These are phyloP conservation scores for Dryadomyces quercus-mongolicae DNA, from an alignment of 2,329 filamentous ascomycete species.

Conservation along the genomic window DNA sequence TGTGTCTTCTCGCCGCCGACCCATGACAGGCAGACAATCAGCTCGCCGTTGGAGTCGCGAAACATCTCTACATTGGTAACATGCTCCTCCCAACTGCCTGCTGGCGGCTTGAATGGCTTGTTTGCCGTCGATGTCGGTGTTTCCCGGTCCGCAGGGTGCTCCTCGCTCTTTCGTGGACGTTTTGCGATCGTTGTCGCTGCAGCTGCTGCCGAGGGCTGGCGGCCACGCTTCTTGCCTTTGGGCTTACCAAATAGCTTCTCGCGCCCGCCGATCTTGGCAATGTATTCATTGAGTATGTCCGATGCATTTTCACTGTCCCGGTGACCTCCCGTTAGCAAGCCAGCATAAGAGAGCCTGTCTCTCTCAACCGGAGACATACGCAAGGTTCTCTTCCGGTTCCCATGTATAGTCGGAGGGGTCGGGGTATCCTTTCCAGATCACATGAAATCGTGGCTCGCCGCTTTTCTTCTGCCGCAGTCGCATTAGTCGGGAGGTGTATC, in stretches of 20 bases:
- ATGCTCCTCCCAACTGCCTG: constrained; percentile 66
- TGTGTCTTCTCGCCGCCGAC: constrained; percentile 62
- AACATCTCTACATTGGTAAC: constrained; percentile 61
- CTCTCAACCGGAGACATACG: too few relatives aligned
- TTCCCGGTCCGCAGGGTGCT: constrained; percentile 35
- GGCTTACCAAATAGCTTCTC: constrained; percentile 39
- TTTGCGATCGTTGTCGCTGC: constrained; percentile 27
- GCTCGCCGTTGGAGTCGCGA: constrained; percentile 48
- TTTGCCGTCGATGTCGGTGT: constrained; percentile 32
- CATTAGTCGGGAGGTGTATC: not conserved
- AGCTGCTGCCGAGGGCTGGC: constrained; percentile 26
- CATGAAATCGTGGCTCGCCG: constrained; percentile 45
- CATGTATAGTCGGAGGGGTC: constrained; percentile 60
- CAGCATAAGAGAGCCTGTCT: too few relatives aligned
- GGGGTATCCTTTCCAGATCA: constrained; percentile 74
- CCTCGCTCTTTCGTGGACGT: constrained; percentile 32
- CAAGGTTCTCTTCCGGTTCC: constrained; percentile 65
- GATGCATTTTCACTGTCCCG: constrained; percentile 39
- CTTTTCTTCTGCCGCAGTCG: constrained; percentile 20
- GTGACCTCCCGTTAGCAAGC: too few relatives aligned
- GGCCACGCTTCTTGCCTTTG: constrained; percentile 45
- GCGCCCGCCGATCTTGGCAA: constrained; percentile 49
- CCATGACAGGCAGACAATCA: constrained; percentile 63
- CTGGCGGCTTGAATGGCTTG: constrained; percentile 51
- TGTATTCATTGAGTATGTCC: constrained; percentile 53